A percentile compares a stretch with the other conserved stretches of the same genome.
phyloP scores from a whole-genome alignment of 805 yeast genomes.

The Candida mattraensis region DNA sequence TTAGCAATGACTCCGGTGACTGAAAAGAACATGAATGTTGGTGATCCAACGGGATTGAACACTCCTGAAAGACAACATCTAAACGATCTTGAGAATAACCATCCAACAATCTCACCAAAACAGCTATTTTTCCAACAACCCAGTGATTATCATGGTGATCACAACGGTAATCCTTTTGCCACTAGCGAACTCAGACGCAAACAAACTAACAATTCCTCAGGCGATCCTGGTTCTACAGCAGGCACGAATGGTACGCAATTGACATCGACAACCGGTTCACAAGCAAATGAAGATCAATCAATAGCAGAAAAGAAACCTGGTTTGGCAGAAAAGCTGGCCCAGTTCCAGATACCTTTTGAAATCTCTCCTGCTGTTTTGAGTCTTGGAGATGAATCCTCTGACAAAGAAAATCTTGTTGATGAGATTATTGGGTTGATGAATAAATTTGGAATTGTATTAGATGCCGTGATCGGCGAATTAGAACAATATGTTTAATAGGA shows the following conservation, averaged over 20 bases:
- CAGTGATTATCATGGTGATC: no score
- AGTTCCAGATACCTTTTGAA: slow-evolving; percentile 6
- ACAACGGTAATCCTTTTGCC: no score
- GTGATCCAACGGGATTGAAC: slow-evolving; percentile 16
- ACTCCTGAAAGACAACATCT: slow-evolving; percentile 26
- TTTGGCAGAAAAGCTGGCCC: slow-evolving; percentile 6
- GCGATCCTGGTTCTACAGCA: no score
- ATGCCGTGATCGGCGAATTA: slow-evolving; percentile 32
- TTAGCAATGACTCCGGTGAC: slow-evolving; percentile 81
- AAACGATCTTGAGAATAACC: slow-evolving; percentile 3
- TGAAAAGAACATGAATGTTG: slow-evolving; percentile 41
- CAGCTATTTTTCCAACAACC: no score
- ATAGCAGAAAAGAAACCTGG: slow-evolving; percentile 2
- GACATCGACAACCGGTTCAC: not conserved
- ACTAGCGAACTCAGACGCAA: no score
- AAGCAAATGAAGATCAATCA: slow-evolving; percentile 1
- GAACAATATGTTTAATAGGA: not conserved
- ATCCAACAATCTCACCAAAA: slow-evolving; percentile 1
- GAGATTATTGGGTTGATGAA: slow-evolving; percentile 26
- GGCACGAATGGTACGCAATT: no score
- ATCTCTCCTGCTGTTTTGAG: slow-evolving; percentile 7
- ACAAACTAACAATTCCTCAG: no score
- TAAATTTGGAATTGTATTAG: slow-evolving; percentile 28
- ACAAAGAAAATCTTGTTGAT: slow-evolving; percentile 10
- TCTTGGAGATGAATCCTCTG: slow-evolving; percentile 3